phyloP scores from a whole-genome alignment of 768 basidiomycete genomes.

The Calocera viscosa region DNA sequence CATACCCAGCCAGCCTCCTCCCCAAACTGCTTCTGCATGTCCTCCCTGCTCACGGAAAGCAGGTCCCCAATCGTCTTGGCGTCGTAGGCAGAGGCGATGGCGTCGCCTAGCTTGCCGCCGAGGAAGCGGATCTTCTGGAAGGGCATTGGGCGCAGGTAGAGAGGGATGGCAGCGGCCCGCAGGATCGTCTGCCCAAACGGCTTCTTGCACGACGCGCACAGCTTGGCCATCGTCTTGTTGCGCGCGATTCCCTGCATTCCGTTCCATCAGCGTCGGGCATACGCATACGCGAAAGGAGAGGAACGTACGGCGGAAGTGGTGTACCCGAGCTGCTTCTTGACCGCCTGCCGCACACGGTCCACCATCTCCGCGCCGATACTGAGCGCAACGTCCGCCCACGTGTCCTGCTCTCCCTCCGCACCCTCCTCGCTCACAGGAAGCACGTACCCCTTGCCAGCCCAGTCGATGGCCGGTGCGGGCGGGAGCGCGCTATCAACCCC shows the following conservation, averaged over 20 bases:
- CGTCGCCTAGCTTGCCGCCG: conserved; percentile 86
- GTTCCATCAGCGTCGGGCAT: background rate
- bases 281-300: background rate
- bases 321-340: conserved; percentile 65
- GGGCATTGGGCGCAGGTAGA: conserved; percentile 69
- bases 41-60: conserved; percentile 43
- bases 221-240: conserved; percentile 94
- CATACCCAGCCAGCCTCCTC: conserved; percentile 61
- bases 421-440: conserved; percentile 33
- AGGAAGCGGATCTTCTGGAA: conserved; percentile 95
- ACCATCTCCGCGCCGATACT: conserved; percentile 82
- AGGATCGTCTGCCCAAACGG: conserved; percentile 63
- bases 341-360: conserved; percentile 54
- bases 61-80: conserved; percentile 84
- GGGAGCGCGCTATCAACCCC: conserved; percentile 71
- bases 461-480: conserved; percentile 48
- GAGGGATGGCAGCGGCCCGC: conserved; percentile 67
- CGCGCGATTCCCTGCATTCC: conserved; percentile 65
- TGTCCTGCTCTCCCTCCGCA: conserved; percentile 22
- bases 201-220: conserved; percentile 78
- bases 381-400: conserved; percentile 89
- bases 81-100: conserved; percentile 76
- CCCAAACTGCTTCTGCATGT: conserved; percentile 32
- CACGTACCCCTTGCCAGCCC: conserved; percentile 48
- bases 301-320: conserved; percentile 77